Evolutionary conservation across 1,284 basidiomycete genomes (phyloP).

Genomic region (Ustilago vetiveriae): DNA sequence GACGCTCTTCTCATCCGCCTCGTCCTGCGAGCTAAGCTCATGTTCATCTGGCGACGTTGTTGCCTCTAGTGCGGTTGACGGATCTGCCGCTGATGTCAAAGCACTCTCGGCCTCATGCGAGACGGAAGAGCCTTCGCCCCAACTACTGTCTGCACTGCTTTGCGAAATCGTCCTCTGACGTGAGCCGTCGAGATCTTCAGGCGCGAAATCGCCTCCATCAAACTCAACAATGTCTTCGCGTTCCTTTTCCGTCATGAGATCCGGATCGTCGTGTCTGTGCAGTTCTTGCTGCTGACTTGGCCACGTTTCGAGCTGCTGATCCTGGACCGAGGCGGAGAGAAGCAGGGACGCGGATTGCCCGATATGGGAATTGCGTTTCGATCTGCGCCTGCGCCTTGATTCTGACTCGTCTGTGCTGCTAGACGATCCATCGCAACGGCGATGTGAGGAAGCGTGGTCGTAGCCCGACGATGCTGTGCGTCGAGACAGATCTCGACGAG

Average conservation of each 20-base stretch:
- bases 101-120: slow-evolving; percentile 18
- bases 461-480: slow-evolving; percentile 23
- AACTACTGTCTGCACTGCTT: slow-evolving; percentile 35
- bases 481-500: slow-evolving; percentile 5
- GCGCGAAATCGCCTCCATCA: slow-evolving; percentile 39
- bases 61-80: not conserved
- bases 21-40: slow-evolving; percentile 2
- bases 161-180: slow-evolving; percentile 29
- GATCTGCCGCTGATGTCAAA: slow-evolving; percentile 4
- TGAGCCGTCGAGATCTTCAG: slow-evolving; percentile 27
- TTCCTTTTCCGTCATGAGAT: slow-evolving; percentile 46
- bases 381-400: slow-evolving; percentile 4
- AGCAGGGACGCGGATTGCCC: slow-evolving; percentile 9
- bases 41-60: not conserved
- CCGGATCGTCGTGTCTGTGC: slow-evolving; percentile 28
- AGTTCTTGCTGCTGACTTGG: not conserved
- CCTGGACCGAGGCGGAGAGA: slow-evolving; percentile 7
- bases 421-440: slow-evolving; percentile 1
- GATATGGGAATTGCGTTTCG: slow-evolving; percentile 22
- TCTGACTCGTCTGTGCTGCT: slow-evolving; percentile 28
- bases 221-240: slow-evolving; percentile 49
- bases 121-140: slow-evolving; percentile 21
- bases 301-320: slow-evolving; percentile 1
- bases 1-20: slow-evolving; percentile 18
- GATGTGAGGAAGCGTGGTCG: not conserved